Evolutionary conservation across 2,329 filamentous ascomycete species (phyloP).

Genomic region (Pseudogymnoascus sp.): DNA sequence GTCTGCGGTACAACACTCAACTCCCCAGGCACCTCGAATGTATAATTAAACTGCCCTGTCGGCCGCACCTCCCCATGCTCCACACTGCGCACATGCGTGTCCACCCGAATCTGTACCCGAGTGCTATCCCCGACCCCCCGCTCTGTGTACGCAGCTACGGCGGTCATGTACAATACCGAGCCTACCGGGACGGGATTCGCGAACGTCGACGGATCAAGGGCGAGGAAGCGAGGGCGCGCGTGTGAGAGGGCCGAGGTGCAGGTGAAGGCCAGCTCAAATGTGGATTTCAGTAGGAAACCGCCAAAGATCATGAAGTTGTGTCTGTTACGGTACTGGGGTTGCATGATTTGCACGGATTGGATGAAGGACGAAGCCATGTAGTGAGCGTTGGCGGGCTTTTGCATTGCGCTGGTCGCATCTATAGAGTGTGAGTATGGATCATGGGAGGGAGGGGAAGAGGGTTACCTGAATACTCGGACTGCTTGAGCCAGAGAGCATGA

Average conservation of each 20-base stretch:
- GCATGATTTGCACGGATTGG: slow-evolving; percentile 64
- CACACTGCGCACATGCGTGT: slow-evolving; percentile 60
- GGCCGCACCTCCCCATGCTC: slow-evolving; percentile 60
- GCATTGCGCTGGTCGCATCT: slow-evolving; percentile 45
- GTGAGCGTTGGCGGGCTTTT: slow-evolving; percentile 48
- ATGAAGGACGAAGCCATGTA: slow-evolving; percentile 57
- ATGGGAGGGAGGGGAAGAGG: neutral
- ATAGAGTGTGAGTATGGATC: neutral
- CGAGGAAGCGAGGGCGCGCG: slow-evolving; percentile 58
- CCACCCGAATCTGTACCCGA: slow-evolving; percentile 58
- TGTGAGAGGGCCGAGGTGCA: slow-evolving; percentile 62
- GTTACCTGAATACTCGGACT: slow-evolving; percentile 50
- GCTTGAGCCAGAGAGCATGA: slow-evolving; percentile 61
- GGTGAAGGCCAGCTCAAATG: slow-evolving; percentile 66
- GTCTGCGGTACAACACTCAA: slow-evolving; percentile 54
- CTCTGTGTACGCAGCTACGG: slow-evolving; percentile 61
- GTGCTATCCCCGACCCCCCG: slow-evolving; percentile 31
- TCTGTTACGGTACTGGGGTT: slow-evolving; percentile 60
- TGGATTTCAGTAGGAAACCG: slow-evolving; percentile 61
- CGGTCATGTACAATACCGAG: slow-evolving; percentile 60
- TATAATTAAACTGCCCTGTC: slow-evolving; percentile 67
- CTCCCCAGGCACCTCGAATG: slow-evolving; percentile 57
- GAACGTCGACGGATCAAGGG: slow-evolving; percentile 62
- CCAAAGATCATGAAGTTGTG: slow-evolving; percentile 72
- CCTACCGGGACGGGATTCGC: slow-evolving; percentile 66